Conservation (phyloP, 371 early-diverging fungal species). For the Synchytrium microbalum region DNA sequence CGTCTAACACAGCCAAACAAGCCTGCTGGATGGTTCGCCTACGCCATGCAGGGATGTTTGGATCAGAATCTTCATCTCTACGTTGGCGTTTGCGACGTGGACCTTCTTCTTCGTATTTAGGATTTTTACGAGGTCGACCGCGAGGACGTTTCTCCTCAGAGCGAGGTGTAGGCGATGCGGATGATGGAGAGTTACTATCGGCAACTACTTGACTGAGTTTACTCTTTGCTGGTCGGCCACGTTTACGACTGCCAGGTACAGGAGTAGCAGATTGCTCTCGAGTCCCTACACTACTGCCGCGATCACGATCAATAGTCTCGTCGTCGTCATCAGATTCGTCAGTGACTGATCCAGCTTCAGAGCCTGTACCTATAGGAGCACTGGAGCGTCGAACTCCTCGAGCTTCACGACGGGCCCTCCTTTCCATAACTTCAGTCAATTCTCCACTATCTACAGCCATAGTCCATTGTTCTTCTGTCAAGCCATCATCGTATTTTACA, state of each 20-base stretch:
- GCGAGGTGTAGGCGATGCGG: not conserved
- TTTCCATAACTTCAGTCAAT: not conserved
- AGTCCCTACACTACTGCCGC: conserved; percentile 3
- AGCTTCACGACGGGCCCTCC: conserved; percentile 14
- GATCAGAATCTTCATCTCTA: conserved; percentile 4
- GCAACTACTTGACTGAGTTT: not conserved
- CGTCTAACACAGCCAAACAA: conserved; percentile 1
- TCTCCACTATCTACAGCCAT: conserved; percentile 51
- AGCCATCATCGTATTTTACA: conserved; percentile 82
- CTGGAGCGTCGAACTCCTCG: not conserved
- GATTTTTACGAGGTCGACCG: conserved; percentile 3
- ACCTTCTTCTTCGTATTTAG: not conserved
- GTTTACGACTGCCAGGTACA: conserved; percentile 5
- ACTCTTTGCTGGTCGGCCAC: conserved; percentile 1
- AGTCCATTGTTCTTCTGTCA: conserved; percentile 91
- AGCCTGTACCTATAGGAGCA: conserved; percentile 11
- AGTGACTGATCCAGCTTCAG: conserved; percentile 8
- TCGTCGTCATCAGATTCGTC: conserved; percentile 20
- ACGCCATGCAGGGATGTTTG: conserved; percentile 6
- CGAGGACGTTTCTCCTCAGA: conserved; percentile 2
- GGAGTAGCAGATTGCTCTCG: conserved; percentile 6
- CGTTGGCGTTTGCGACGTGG: not conserved
- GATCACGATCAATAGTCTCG: conserved; percentile 13
- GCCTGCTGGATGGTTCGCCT: conserved; percentile 4
- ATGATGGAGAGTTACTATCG: not conserved